Evolutionary conservation across 1,139 yeast genomes (phyloP), one percentile per base, ranked within the genome.

Genomic region (Magnusiomyces paraingens): DNA sequence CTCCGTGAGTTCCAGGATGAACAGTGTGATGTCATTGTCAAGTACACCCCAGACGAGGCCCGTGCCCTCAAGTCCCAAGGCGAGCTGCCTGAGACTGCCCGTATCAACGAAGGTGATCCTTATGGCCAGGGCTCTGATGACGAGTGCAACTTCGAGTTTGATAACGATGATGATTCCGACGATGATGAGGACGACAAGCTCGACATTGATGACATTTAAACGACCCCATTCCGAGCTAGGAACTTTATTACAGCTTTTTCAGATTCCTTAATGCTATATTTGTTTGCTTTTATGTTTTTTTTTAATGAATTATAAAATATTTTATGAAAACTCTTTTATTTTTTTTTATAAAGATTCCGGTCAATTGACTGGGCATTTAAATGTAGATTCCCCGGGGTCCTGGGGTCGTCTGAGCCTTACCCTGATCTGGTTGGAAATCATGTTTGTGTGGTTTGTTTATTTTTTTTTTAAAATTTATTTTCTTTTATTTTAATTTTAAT

Each of bases 1-100:
- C 81, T 94, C 67, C 89, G 99, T 80, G 99, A 94, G 68, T 94
- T 93, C 83, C 97, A 94, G 74, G 98, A 93, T 69, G 96, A 89
- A 62, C 95, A 87, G 72, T 94, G 97, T 77, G 99, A 94, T 71
- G 98, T 94, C 62, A 93, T 94, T 54, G 95, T 93, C 74, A 93
- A 93, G 75, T 94, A 86, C 75, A 90, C 87, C 71, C 86, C 97
- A 49, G 99, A 94, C 68, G 99, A 94, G 75, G 99, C 99, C 57
- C 88, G 99, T 78, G 84, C 95, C 50, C 80, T 94, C 74, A 94
- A 94, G 77, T 86, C 83, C 60, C 88, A 86, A 72, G 99, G 99
- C 64, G 99, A 94, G 74, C 81, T 94, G 67, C 99, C 98, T 57
- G 76, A 93, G 73, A 81, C 84, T 63, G 98, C 99, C 61, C 88